Base-by-base conservation (phyloP, 345 rosid genomes). In the Combretum micranthum region DNA sequence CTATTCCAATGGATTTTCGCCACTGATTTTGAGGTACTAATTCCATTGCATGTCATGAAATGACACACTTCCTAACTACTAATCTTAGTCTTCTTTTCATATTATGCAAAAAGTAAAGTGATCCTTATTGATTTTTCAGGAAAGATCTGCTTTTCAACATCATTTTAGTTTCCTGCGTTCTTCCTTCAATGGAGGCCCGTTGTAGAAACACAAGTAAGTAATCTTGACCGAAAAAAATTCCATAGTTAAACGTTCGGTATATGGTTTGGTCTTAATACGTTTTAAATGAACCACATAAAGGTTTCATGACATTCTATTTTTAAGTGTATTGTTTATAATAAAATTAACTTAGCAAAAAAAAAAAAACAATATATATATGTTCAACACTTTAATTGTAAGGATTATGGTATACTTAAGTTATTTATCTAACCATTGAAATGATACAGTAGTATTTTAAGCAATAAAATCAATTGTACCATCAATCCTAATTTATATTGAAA, bases 11-110 rank as follows among this genome's bases (percentile, higher is more conserved):
- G 80, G 68, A 86, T 76, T 50, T 81, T 74, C 69, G 83, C 93
- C 15, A 83, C 93, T 48, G 81, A 81, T 55, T 76, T 80, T 73
- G 76, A 85, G 93, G 96, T 88, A 58, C 16, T 1, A 48, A 48
- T 13, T n/a, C 26, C 39, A 7, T 32, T 32, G 39, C 39, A 32
- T 32, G 39, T 32, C 39, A 7, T 32, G 9, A 11, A 32, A 32
- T 32, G 9, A 32, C 39, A 32, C 9, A 32, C 39, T 32, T 32
- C 9, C 39, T 61, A 20, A n/a, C 21, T 43, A 23, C 50, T 18
- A 18, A 13, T n/a, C 15, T 32, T 43, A 3, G 12, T 20, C 48
- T 39, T 19, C 3, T 39, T n/a, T 18, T 14, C 12, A 20, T 42
- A 1, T 49, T 37, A 20, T 20, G 18, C 18, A 57, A 16, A 49